Conservation (phyloP, 2,329 filamentous ascomycete genomes). For the Pestalotiopsis sp. region DNA sequence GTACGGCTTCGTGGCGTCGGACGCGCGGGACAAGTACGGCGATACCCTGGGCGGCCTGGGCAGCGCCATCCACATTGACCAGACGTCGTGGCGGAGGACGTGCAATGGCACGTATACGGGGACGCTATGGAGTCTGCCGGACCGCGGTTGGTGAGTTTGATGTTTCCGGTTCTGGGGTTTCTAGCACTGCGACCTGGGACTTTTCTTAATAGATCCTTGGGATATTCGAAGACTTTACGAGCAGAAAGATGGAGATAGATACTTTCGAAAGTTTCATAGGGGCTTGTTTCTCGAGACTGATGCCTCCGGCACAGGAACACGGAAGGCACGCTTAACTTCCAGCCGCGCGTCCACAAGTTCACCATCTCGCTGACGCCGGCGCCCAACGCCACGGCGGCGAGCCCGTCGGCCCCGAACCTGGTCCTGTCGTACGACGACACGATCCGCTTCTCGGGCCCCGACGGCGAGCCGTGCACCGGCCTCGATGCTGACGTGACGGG, state of each 20-base stretch:
- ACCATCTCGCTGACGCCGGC: constrained; percentile 59
- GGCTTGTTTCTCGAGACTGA: background rate
- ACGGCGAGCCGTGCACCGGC: constrained; percentile 64
- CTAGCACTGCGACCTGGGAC: too few relatives aligned
- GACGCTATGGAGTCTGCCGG: constrained; percentile 64
- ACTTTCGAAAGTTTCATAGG: background rate
- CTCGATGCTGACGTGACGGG: constrained; percentile 62
- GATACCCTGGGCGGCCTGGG: constrained; percentile 72
- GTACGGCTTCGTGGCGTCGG: constrained; percentile 62
- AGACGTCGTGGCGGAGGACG: constrained; percentile 57
- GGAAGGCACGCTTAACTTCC: constrained; percentile 69
- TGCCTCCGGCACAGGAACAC: constrained; percentile 55
- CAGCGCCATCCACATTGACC: constrained; percentile 61
- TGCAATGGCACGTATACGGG: constrained; percentile 59
- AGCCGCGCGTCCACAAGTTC: constrained; percentile 71
- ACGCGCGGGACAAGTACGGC: constrained; percentile 66
- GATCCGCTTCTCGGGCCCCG: constrained; percentile 64
- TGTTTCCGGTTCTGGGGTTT: too few relatives aligned
- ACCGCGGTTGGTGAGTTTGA: constrained; percentile 62
- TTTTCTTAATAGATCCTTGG: too few relatives aligned
- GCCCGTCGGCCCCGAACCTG: constrained; percentile 63
- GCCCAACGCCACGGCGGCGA: constrained; percentile 49
- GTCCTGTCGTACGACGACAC: constrained; percentile 65
- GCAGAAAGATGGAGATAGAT: background rate
- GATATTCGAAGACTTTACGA: too few relatives aligned